Percentiles rank a stretch among this genome's conserved stretches.
phyloP scores from a whole-genome alignment of 371 early-diverging fungal species.

The Actinomortierella ambigua region DNA sequence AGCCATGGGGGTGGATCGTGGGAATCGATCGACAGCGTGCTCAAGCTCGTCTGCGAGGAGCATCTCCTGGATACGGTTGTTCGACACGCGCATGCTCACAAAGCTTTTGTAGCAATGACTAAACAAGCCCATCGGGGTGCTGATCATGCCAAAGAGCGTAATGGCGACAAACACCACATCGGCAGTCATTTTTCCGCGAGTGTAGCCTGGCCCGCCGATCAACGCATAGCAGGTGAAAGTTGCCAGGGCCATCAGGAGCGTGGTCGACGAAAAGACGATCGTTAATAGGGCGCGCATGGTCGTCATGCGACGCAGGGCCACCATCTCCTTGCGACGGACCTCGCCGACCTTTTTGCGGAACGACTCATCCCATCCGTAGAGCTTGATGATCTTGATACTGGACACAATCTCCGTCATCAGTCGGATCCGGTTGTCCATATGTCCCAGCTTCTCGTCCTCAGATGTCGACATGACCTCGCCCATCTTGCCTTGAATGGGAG shows the following conservation, averaged over 20 bases:
- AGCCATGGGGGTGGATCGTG: constrained; percentile 17
- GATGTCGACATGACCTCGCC: constrained; percentile 54
- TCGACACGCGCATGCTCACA: constrained; percentile 60
- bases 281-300: constrained; percentile 24
- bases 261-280: constrained; percentile 52
- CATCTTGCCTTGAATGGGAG: constrained; percentile 66
- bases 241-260: constrained; percentile 84
- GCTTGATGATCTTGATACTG: constrained; percentile 92
- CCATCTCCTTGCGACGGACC: constrained; percentile 58
- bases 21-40: constrained; percentile 13
- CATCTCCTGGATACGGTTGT: constrained; percentile 54
- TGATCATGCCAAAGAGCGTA: constrained; percentile 89
- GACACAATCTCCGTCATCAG: constrained; percentile 80
- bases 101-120: constrained; percentile 8
- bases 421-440: constrained; percentile 39
- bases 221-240: constrained; percentile 82
- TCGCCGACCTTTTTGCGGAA: constrained; percentile 35
- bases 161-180: constrained; percentile 89
- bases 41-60: constrained; percentile 62
- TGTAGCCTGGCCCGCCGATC: constrained; percentile 46
- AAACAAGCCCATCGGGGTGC: constrained; percentile 83
- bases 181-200: constrained; percentile 66
- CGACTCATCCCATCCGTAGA: constrained; percentile 76
- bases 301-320: constrained; percentile 54
- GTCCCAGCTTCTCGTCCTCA: constrained; percentile 23